Evolutionary conservation across 2,329 filamentous ascomycete genomes (phyloP).

Genomic region (Teratosphaeria zuluensis): DNA sequence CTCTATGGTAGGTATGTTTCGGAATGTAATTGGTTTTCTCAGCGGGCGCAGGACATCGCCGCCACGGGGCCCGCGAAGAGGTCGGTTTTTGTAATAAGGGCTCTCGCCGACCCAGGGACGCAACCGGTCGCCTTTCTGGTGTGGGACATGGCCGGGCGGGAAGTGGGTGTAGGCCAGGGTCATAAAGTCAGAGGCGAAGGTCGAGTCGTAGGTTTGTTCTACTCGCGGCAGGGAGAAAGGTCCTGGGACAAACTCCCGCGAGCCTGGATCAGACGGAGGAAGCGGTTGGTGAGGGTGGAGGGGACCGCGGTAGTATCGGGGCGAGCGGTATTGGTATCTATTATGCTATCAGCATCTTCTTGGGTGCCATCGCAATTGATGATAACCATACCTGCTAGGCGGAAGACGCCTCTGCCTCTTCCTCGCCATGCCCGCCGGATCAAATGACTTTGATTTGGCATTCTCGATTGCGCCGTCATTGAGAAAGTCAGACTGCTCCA

Average conservation of each 20-base stretch:
- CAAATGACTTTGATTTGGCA: constrained; percentile 35
- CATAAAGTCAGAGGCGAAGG: constrained; percentile 78
- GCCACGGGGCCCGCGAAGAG: constrained; percentile 74
- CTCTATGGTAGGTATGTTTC: constrained; percentile 73
- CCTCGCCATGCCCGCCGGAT: constrained; percentile 33
- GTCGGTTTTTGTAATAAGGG: constrained; percentile 88
- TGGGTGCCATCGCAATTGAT: background rate
- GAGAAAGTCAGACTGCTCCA: constrained; percentile 39
- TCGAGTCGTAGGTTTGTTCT: constrained; percentile 81
- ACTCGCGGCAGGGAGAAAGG: constrained; percentile 83
- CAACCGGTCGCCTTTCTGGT: constrained; percentile 54
- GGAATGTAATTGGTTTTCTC: constrained; percentile 60
- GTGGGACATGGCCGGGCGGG: constrained; percentile 61
- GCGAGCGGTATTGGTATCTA: constrained; percentile 90
- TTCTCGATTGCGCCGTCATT: constrained; percentile 7
- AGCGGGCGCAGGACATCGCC: constrained; percentile 60
- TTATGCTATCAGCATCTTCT: background rate
- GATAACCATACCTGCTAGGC: constrained; percentile 41
- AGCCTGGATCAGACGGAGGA: constrained; percentile 73
- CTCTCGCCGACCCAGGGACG: constrained; percentile 82
- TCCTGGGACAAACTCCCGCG: constrained; percentile 79
- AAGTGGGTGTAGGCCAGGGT: constrained; percentile 79
- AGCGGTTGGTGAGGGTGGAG: constrained; percentile 88
- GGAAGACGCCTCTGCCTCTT: constrained; percentile 37
- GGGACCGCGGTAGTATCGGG: constrained; percentile 89